Base-by-base conservation (phyloP, 345 rosid genomes). In the Psidium guajava region DNA sequence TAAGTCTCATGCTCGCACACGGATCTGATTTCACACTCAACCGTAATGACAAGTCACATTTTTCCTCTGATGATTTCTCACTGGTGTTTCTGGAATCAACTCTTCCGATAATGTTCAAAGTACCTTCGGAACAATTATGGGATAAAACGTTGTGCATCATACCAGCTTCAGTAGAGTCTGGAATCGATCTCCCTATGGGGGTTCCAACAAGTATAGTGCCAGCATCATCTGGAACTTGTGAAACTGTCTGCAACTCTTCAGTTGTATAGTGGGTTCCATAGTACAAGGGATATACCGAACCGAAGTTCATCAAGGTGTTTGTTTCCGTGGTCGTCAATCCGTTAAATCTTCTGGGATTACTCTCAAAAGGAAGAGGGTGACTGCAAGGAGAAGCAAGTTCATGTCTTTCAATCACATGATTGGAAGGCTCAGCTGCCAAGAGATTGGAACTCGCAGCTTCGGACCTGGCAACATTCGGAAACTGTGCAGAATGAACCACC, bases 41-140 rank as follows among this genome's bases (percentile, higher is more conserved):
- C 90, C 98, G 91, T 90, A 97, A 90, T 44, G 98, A 94, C 59
- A 97, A 91, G 92, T 97, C 99, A 74, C 98, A 96, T 44, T 89
- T 90, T 81, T 82, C 86, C 88, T 86, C 92, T 47, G 87, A 80
- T 36, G 89, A 84, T 85, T 82, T 91, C 87, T 89, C 92, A 53
- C 83, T 83, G 25, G 83, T 32, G 58, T 89, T 86, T 44, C 84
- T 61, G 47, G 80, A 58, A 83, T 89, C 89, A 84, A 85, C 90
- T 73, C 87, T 84, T 58, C 75, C 55, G 44, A 83, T 32, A 74
- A 85, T 86, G 84, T 58, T 85, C 44, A 90, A 75, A 86, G 90
- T 49, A 81, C 85, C 83, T 84, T 90, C 88, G 83, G 77, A 55
- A 89, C 85, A 81, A 8, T 88, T 61, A 86, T 75, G 83, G 13